Base-by-base conservation (phyloP, 305 asterid species). In the Fraxinus dipetala region DNA sequence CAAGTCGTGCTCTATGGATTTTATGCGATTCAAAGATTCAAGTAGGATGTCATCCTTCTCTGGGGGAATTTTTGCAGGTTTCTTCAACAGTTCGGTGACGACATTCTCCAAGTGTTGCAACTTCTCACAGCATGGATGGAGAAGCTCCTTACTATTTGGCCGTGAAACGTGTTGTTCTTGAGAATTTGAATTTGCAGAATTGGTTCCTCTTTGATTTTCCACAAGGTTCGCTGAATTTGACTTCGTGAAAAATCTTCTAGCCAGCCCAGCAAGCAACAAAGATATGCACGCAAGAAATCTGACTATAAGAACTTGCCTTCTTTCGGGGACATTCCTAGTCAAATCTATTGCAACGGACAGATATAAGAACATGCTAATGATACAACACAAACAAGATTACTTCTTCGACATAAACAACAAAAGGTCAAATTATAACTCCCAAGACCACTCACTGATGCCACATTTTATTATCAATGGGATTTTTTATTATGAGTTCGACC, bases 11-110 rank as follows among this genome's bases (percentile, higher is more conserved):
- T 96, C 98, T 51, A 96, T 90, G 87, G 91, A 91, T 88, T 87
- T 94, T 83, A 96, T 96, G 80, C 99, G 98, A 85, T 80, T 89
- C 94, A 96, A 83, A 24, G 97, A 96, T 83, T 94, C 98, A 4
- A 84, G 93, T 80, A 96, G 88, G 51, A 96, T 92, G 78, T 86
- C 91, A 1, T 96, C 97, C 77, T 96, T 96, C 48, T 96, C 99
- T 1, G 89, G 93, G 78, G 99, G 98, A 79, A 96, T 91, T 83
- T 85, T 87, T 9, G 95, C 88, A 76, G 98, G 98, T 85, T 94
- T 95, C 54, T 91, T 91, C 82, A 89, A 79, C 61, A 95, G 89
- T 43, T 96, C 96, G 69, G 92, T 79, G 40, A 96, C 97, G 63
- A 87, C 80, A 75, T 89, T 84, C 86, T 93, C 99, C 72, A 96